phyloP scores from a whole-genome alignment of 805 yeast genomes.

The Yarrowia divulgata region DNA sequence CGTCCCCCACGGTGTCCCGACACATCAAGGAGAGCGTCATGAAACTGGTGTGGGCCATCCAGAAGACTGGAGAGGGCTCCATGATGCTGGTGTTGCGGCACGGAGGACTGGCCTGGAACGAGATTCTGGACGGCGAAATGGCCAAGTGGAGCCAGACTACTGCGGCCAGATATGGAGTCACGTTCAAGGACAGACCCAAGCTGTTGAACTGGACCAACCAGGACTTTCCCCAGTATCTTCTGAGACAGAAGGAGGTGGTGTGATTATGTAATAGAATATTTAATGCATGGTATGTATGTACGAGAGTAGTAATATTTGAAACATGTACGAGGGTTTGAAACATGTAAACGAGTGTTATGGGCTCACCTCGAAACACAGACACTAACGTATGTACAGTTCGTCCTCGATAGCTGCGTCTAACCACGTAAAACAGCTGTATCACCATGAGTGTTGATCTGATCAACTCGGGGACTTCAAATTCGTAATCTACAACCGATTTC shows the following conservation, averaged over 20 bases:
- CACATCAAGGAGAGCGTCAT: constrained; percentile 25
- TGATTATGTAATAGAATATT: background rate
- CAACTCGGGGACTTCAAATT: too few relatives aligned
- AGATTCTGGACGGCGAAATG: constrained; percentile 29
- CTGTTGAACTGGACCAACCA: constrained; percentile 10
- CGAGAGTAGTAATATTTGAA: too few relatives aligned
- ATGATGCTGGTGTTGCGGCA: constrained; percentile 18
- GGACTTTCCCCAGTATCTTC: background rate
- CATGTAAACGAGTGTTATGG: too few relatives aligned
- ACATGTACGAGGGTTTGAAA: too few relatives aligned
- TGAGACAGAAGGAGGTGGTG: constrained; percentile 3
- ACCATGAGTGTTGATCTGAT: too few relatives aligned
- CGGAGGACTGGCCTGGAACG: constrained; percentile 34
- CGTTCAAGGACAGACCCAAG: background rate
- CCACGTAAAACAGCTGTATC: too few relatives aligned
- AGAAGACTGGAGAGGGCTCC: constrained; percentile 15
- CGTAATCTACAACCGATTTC: too few relatives aligned
- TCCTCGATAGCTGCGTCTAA: too few relatives aligned
- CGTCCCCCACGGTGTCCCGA: constrained; percentile 17
- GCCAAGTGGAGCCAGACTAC: constrained; percentile 11
- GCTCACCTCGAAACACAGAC: too few relatives aligned
- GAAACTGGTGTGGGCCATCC: constrained; percentile 29
- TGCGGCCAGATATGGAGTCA: constrained; percentile 11
- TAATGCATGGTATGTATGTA: too few relatives aligned
- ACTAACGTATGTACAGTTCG: too few relatives aligned